Percentiles rank a stretch among this genome's conserved stretches.
Evolutionary conservation across 2,329 filamentous ascomycete genomes (phyloP).

Genomic region (Zopfia rhizophila): DNA sequence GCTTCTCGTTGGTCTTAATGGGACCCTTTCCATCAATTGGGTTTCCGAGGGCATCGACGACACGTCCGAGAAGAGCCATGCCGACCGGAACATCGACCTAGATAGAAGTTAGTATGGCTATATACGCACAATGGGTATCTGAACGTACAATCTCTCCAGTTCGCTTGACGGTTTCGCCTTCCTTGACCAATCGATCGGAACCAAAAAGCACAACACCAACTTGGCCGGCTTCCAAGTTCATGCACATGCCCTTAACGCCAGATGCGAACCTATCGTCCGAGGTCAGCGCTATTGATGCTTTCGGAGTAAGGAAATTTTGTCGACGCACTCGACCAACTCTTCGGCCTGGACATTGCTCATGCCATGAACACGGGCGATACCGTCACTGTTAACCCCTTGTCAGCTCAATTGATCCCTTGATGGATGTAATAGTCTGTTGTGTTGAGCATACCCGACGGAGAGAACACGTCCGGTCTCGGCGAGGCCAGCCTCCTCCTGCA

Average conservation of each 20-base stretch:
- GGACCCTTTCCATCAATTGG: conserved; percentile 99
- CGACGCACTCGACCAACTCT: conserved; percentile 97
- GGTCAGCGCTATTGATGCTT: conserved; percentile 45
- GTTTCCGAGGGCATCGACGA: conserved; percentile 98
- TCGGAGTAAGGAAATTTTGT: conserved; percentile 19
- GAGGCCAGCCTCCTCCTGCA: conserved; percentile 94
- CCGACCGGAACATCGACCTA: conserved; percentile 98
- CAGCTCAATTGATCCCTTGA: conserved; percentile 39
- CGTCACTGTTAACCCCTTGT: conserved; percentile 76
- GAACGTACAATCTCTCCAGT: conserved; percentile 95
- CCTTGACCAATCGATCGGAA: conserved; percentile 99
- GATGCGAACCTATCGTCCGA: conserved; percentile 83
- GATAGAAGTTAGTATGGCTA: conserved; percentile 30
- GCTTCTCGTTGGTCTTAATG: conserved; percentile 88
- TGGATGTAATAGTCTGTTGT: conserved; percentile 42
- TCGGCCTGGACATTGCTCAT: conserved; percentile 99
- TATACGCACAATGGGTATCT: not conserved
- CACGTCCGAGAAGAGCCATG: conserved; percentile 92
- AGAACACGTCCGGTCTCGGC: conserved; percentile 99
- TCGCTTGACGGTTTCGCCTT: conserved; percentile 99
- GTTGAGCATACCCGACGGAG: conserved; percentile 89
- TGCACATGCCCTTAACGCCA: conserved; percentile 99
- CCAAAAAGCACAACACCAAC: conserved; percentile 99
- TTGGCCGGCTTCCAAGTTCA: conserved; percentile 99
- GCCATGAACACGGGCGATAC: conserved; percentile 99